Evolutionary conservation across 2,329 filamentous ascomycete species (phyloP), one percentile per base, ranked within the genome.

Genomic region (Fusarium veterinarium): DNA sequence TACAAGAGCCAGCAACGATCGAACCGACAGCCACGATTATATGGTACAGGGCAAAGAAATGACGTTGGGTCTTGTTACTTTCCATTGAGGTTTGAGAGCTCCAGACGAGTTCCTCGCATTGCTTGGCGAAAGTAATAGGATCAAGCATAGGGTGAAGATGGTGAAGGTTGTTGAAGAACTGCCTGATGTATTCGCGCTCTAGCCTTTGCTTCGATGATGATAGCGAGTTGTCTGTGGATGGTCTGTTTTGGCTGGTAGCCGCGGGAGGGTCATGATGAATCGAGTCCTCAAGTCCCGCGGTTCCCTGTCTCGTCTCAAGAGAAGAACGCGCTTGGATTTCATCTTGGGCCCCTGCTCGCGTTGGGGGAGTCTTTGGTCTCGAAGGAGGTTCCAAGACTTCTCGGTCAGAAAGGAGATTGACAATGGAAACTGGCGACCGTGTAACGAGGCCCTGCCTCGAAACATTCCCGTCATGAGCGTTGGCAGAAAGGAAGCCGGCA

Each of bases 101-200:
- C 59, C 59, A 62, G 3, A 59, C 40, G 10, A 46, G 25, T 5
- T 59, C 23, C 31, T 62, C 59, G 14, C 59, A 62, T 40, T 19
- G 20, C 9, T 35, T 19, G 20, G 17, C 20, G n/a, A 62, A 62
- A 6, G 25, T 19, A 28, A 38, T 10, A 2, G 40, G 51, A 20
- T 62, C 41, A 7, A 62, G 33, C 51, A 62, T 62, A 2, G 59
- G 59, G 6, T 62, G 59, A 5, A 62, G 33, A 25, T 59, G 52
- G 16, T 62, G 59, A 7, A 62, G 28, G 6, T 62, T 62, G 3
- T 59, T 44, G 19, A 61, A 44, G 40, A 61, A 61, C 28, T 61
- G 59, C 3, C 59, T 41, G 13, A 61, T 55, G 17, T 61, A 61
- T 28, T 61, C 59, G 2, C 59, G 49, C 5, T 61, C 59, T n/a